Evolutionary conservation across 192 early-diverging fungal species (phyloP), one percentile per base, ranked within the genome.

Genomic region (Coemansia sp.): DNA sequence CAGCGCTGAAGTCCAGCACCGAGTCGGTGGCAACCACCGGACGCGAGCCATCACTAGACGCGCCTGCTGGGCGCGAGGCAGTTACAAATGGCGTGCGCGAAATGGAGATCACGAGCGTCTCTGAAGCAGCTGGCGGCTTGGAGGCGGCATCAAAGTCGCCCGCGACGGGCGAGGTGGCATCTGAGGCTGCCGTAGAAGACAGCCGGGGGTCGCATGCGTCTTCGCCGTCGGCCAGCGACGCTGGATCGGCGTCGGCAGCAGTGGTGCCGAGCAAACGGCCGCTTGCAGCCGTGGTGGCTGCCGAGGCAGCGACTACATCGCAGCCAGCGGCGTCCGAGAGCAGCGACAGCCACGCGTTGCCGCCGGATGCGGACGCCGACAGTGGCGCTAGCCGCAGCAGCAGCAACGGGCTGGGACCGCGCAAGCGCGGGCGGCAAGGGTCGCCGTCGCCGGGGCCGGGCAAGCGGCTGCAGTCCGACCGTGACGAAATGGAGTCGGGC

Each of bases 201-300:
- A 27, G 19, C 15, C 11, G 31, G 45, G 40, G 41, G 52, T 39
- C 44, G 20, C 46, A 32, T 10, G 41, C 31, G 8, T 58, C 62
- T 14, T 52, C 62, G 32, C 36, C 48, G 12, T 8, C 23, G 12
- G 43, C 40, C 12, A 39, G 50, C 50, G 31, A 8, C 4, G 31
- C 30, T 17, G 55, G 39, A 20, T 14, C 27, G 32, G 28, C 26
- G n/a, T 27, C 19, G 20, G 47, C 20, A 14, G 47, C 53, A 19
- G 53, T 69, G 15, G 73, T 76, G 38, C 73, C 73, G 21, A 70
- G 62, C 62, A 76, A 76, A 50, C 66, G 73, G 41, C 28, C 73
- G 25, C 50, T 76, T 43, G n/a, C 56, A 0, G 25, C 35, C 27
- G 32, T 58, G 28, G 32, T 17, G 4, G 64, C 60, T 7, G 58